These are phyloP conservation scores for Omphalotus guepiniiformis DNA, from an alignment of 768 basidiomycete species.

Conservation along the genomic window DNA sequence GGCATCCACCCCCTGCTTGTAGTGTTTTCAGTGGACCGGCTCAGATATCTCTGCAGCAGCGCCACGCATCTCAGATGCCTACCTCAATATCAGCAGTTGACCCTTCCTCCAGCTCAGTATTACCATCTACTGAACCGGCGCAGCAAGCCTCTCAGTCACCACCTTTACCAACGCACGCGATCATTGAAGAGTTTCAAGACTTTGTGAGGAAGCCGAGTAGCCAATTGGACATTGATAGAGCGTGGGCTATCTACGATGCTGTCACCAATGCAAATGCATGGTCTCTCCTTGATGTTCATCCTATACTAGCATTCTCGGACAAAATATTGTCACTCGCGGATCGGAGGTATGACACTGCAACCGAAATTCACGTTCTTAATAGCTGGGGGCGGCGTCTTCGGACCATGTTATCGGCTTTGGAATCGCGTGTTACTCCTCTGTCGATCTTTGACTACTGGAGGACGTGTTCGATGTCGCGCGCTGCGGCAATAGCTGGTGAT, in stretches of 20 bases:
- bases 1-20: background rate
- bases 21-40: background rate
- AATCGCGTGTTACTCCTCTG: slow-evolving; percentile 17
- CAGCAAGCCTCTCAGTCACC: too few relatives aligned
- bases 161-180: background rate
- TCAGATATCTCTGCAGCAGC: slow-evolving; percentile 6
- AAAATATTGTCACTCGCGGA: slow-evolving; percentile 25
- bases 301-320: slow-evolving; percentile 17
- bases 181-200: background rate
- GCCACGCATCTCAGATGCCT: slow-evolving; percentile 24
- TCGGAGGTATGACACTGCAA: slow-evolving; percentile 10
- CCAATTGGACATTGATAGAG: slow-evolving; percentile 31
- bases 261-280: slow-evolving; percentile 12
- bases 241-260: slow-evolving; percentile 36
- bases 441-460: slow-evolving; percentile 17
- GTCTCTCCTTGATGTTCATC: slow-evolving; percentile 7
- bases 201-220: background rate
- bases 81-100: slow-evolving; percentile 3
- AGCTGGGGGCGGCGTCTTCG: slow-evolving; percentile 35
- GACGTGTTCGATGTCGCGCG: slow-evolving; percentile 27
- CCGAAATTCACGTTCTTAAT: slow-evolving; percentile 20
- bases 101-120: background rate
- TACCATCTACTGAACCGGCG: background rate
- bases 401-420: slow-evolving; percentile 25
- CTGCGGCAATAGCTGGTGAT: slow-evolving; percentile 33